Base-by-base conservation (phyloP, 495 filamentous ascomycete genomes). In the Chaetomium cochliodes region DNA sequence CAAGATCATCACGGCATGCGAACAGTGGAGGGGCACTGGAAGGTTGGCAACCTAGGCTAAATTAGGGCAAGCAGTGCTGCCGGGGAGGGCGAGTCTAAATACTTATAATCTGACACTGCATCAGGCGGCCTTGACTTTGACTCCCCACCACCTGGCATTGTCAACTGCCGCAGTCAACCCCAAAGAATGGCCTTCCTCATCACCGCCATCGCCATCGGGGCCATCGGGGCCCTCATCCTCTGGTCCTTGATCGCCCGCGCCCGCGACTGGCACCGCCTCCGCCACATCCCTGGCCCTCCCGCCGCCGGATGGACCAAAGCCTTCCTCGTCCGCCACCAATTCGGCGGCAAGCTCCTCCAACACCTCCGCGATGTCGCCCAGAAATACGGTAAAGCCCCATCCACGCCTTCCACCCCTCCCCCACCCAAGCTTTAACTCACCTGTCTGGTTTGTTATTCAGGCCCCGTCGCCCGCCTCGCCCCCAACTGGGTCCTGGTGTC, bases 271-370 rank as follows among this genome's bases (percentile, higher is more conserved):
- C 20, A 33, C 52, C 52, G 52, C 4, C 52, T 54, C 28, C 52
- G 52, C 26, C 52, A 54, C 26, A 54, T 54, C 7, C 52, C 52
- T 18, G 52, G 52, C 16, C 52, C 52, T 20, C 28, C 52, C 28
- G 16, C 16, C 13, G 28, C 26, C 20, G 28, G 26, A 54, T 54
- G 52, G 52, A 54, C 28, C 26, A 54, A 33, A 8, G 18, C 28
- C 26, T 37, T 28, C 28, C 52, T 54, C 8, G 52, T 23, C 26
- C 15, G 16, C 15, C 16, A 28, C 28, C 52, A 54, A 54, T 33
- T 9, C 28, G 9, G 52, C 5, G 52, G 28, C n/a, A n/a, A 20
- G 2, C 26, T 54, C 16, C 28, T 20, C 52, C 22, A 33, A 22
- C 52, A 37, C 16, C 26, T 54, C 18, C 52, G 16, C 0, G 18